Evolutionary conservation across 108 stramenopile genomes (phyloP).

Genomic region (Cyclostephanos tholiformis): DNA sequence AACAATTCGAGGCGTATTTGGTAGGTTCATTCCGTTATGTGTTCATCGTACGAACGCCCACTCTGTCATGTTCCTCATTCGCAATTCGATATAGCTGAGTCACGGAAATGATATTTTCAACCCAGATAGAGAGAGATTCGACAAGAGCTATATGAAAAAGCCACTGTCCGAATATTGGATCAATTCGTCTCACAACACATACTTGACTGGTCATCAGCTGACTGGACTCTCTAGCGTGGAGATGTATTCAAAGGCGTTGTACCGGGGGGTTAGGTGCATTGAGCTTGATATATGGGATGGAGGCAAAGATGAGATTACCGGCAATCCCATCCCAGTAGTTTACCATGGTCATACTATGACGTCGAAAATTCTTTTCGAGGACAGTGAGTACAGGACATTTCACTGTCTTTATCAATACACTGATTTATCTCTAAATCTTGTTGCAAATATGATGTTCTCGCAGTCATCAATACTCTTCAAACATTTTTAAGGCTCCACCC

Average conservation of each 20-base stretch:
- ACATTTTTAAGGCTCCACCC: constrained; percentile 63
- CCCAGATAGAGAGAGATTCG: constrained; percentile 54
- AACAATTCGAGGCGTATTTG: constrained; percentile 73
- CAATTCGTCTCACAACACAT: constrained; percentile 96
- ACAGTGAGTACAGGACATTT: constrained; percentile 22
- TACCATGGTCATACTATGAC: constrained; percentile 96
- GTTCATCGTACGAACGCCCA: background rate
- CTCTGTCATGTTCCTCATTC: background rate
- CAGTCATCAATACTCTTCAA: constrained; percentile 66
- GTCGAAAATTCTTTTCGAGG: constrained; percentile 88
- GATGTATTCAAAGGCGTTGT: constrained; percentile 72
- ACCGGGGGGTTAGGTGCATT: constrained; percentile 90
- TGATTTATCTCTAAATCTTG: background rate
- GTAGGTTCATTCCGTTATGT: constrained; percentile 5
- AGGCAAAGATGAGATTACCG: constrained; percentile 35
- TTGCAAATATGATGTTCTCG: background rate
- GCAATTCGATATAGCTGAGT: constrained; percentile 33
- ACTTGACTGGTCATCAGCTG: constrained; percentile 95
- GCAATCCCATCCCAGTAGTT: constrained; percentile 74
- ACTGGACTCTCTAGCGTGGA: constrained; percentile 78
- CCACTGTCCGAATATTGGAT: constrained; percentile 94
- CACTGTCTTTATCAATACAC: background rate
- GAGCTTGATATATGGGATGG: constrained; percentile 99
- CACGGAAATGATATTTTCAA: constrained; percentile 73
- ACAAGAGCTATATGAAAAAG: constrained; percentile 55